Evolutionary conservation across 768 basidiomycete species (phyloP), one percentile per base, ranked within the genome.

Genomic region (Xerocomus brunneocitrinus): DNA sequence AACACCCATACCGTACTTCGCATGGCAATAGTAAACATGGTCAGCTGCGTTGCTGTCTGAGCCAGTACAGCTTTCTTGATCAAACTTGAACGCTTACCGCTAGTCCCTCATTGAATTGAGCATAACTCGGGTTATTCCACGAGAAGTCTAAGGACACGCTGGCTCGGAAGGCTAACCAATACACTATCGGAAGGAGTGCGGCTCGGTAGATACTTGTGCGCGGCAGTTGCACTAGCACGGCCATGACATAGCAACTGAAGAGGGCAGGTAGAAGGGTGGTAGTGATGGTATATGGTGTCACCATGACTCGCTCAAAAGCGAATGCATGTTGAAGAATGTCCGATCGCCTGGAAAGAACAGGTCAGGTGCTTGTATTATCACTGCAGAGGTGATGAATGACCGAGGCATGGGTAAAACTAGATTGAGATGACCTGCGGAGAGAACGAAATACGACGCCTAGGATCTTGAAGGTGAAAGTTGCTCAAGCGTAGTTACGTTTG

Each of bases 181-280:
- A 62, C 4, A 79, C 74, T 12, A 79, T 54, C 3, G 81, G 80
- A 27, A 84, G 71, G 34, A 83, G 56, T 12, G 77, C 75, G 31
- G 74, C 53, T 43, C 81, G 77, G 52, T 77, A 63, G 3, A 67
- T 44, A 42, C 68, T 65, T 1, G 82, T 81, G 31, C 65, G 66
- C 0, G 78, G 78, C 13, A 76, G 62, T 36, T 80, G 69, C 7
- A 83, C 79, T 46, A 85, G 73, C 32, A 81, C 63, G 12, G 82
- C 82, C 50, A 79, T 78, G 10, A 60, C 66, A 69, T 79, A 81
- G 65, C 78, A 81, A 53, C 70, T 70, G 24, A 77, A 50, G 1
- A 79, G 22, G 14, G 74, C 64, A 1, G 79, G 79, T 14, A 77
- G 25, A 31, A 81, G 54, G 46, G 73, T 66, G 9, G 70, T 69